These are phyloP conservation scores for Heterobasidion parviporum DNA, from an alignment of 1,284 basidiomycete genomes.

Conservation along the genomic window DNA sequence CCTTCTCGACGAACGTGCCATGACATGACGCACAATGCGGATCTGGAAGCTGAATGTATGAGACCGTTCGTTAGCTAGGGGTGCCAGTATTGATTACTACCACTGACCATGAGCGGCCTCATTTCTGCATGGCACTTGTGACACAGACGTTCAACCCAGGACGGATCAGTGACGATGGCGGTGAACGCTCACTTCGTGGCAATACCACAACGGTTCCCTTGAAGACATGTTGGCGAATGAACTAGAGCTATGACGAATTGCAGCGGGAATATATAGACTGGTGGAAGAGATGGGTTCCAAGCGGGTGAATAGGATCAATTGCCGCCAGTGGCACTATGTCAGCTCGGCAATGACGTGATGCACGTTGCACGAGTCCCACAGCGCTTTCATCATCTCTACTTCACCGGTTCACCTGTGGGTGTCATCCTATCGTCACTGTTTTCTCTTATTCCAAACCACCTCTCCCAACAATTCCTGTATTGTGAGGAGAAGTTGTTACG, in stretches of 20 bases:
- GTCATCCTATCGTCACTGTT: no score
- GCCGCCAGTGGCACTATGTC: background rate
- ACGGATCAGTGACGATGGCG: slow-evolving; percentile 6
- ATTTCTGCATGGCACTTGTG: slow-evolving; percentile 70
- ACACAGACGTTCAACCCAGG: background rate
- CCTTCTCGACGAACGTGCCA: slow-evolving; percentile 71
- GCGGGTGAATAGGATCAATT: no score
- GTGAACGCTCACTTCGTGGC: slow-evolving; percentile 51
- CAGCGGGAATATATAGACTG: background rate
- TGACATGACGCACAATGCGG: slow-evolving; percentile 69
- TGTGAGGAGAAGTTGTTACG: no score
- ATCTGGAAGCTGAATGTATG: slow-evolving; percentile 49
- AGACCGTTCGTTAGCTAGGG: slow-evolving; percentile 4
- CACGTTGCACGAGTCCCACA: background rate
- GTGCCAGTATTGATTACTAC: background rate
- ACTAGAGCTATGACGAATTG: background rate
- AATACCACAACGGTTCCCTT: slow-evolving; percentile 69
- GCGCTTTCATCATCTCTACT: no score
- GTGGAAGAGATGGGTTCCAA: background rate
- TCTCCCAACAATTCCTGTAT: no score
- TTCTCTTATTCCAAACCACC: no score
- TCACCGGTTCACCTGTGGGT: no score
- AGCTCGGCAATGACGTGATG: background rate
- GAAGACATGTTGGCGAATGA: slow-evolving; percentile 47
- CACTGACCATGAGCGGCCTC: slow-evolving; percentile 67